phyloP scores from a whole-genome alignment of 192 early-diverging fungal genomes.

The Coemansia sp. region DNA sequence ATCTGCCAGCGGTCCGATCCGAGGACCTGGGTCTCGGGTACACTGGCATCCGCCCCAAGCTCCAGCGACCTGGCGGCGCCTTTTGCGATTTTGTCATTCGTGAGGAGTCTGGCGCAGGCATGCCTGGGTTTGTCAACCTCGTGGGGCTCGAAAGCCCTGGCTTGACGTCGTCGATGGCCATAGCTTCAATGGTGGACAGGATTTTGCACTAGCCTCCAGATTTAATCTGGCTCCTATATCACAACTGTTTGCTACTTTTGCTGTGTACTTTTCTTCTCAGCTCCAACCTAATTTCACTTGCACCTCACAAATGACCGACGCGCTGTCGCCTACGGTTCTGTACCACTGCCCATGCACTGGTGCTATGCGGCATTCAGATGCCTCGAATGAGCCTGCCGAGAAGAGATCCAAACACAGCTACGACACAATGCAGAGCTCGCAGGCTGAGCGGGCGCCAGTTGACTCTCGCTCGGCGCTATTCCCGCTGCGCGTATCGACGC shows the following conservation, averaged over 20 bases:
- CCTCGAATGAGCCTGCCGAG: not conserved
- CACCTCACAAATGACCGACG: slow-evolving; percentile 7
- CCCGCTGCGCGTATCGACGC: slow-evolving; percentile 45
- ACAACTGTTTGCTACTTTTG: not conserved
- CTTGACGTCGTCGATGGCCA: slow-evolving; percentile 76
- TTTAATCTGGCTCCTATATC: not conserved
- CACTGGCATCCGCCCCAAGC: slow-evolving; percentile 82
- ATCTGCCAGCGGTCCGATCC: slow-evolving; percentile 60
- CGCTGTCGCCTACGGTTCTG: slow-evolving; percentile 11
- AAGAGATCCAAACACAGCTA: slow-evolving; percentile 4
- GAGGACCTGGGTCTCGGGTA: slow-evolving; percentile 68
- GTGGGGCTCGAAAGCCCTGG: slow-evolving; percentile 87
- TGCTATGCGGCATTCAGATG: slow-evolving; percentile 9
- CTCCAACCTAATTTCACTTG: not conserved
- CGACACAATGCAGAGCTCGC: not conserved
- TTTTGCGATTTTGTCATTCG: slow-evolving; percentile 78
- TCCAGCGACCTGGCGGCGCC: slow-evolving; percentile 65
- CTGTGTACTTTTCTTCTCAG: not conserved
- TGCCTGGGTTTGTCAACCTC: slow-evolving; percentile 68
- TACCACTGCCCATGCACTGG: slow-evolving; percentile 45
- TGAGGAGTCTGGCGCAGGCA: slow-evolving; percentile 52
- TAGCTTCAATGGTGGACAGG: slow-evolving; percentile 53
- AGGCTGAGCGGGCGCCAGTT: not conserved
- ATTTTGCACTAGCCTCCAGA: slow-evolving; percentile 8
- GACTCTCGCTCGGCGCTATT: slow-evolving; percentile 15